Conservation (phyloP, 108 stramenopile species). For the Ochromonas danica region DNA sequence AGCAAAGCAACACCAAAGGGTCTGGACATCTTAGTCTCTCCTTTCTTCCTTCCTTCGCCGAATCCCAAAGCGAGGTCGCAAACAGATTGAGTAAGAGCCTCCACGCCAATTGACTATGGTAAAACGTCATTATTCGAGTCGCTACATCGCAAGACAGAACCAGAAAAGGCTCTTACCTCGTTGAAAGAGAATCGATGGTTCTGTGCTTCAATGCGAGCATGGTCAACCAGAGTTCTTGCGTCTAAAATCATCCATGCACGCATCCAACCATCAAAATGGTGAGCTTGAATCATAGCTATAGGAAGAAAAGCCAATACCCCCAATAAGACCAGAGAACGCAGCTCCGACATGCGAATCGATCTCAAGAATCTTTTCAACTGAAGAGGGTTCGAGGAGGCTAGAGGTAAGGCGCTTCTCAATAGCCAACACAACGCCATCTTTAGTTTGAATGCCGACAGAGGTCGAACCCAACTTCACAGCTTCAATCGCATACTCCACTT, state of each 20-base stretch:
- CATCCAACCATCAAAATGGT: background rate
- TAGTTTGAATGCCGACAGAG: constrained; percentile 91
- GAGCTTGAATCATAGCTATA: background rate
- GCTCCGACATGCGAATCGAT: constrained; percentile 93
- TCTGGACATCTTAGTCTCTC: constrained; percentile 84
- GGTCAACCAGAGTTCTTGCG: constrained; percentile 87
- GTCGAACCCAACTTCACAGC: constrained; percentile 89
- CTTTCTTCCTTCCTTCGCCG: constrained; percentile 75
- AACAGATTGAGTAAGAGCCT: constrained; percentile 95
- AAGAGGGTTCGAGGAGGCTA: constrained; percentile 80
- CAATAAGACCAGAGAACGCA: constrained; percentile 94
- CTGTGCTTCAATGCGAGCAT: constrained; percentile 97
- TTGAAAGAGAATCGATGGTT: constrained; percentile 97
- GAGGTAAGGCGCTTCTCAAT: constrained; percentile 96
- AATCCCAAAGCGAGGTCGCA: constrained; percentile 97
- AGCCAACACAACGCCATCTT: constrained; percentile 86
- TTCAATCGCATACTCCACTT: constrained; percentile 96
- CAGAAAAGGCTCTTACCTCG: constrained; percentile 51
- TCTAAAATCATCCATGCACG: background rate
- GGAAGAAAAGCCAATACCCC: constrained; percentile 35
- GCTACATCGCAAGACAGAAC: background rate
- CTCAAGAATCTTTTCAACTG: constrained; percentile 92
- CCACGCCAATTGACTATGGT: constrained; percentile 80
- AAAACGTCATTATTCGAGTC: background rate
- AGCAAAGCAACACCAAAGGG: constrained; percentile 98